Evolutionary conservation across 352 stramenopile genomes (phyloP), one percentile per base, ranked within the genome.

Genomic region (Blastocystis sp.): DNA sequence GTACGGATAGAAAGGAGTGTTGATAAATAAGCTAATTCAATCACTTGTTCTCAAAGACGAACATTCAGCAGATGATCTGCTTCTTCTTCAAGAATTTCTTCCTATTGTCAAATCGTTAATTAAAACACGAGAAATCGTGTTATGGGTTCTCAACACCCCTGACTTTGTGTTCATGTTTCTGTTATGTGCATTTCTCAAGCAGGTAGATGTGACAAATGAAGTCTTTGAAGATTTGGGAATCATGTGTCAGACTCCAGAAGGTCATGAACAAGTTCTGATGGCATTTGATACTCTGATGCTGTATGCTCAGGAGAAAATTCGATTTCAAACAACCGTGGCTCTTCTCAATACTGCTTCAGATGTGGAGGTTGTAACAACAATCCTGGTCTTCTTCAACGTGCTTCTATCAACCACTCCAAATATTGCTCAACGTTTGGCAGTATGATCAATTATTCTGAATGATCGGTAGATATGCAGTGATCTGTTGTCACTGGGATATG

Each of bases 361-460:
- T 63, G 27, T 42, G 4, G 46, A 63, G 9, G 37, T 59, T 19
- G 71, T 42, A 29, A 61, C 52, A 27, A 65, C 61, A 27, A 66
- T 83, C 24, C 54, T 83, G 21, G 71, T 83, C 19, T 83, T 83
- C 29, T 67, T 83, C 21, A 83, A 83, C n/a, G 42, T 66, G n/a
- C 21, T 83, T 32, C 5, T 83, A 65, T 35, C 46, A 21, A 27
- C 61, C 16, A 42, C 46, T 11, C 3, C 56, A 4, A 83, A 49
- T 27, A 83, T 83, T 63, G 46, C 52, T 7, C 42, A 63, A 16
- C 46, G 51, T 24, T 65, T 83, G 71, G 71, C 71, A 16, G 71
- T 83, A 63, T 5, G 16, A 19, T 63, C 32, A 9, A 7, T 59
- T 29, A 29, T 63, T n/a, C 29, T 19, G 12, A 16, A 54, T 83